These are phyloP conservation scores for Hippophae tibetana DNA, from an alignment of 306 rosid genomes.

Conservation along the genomic window DNA sequence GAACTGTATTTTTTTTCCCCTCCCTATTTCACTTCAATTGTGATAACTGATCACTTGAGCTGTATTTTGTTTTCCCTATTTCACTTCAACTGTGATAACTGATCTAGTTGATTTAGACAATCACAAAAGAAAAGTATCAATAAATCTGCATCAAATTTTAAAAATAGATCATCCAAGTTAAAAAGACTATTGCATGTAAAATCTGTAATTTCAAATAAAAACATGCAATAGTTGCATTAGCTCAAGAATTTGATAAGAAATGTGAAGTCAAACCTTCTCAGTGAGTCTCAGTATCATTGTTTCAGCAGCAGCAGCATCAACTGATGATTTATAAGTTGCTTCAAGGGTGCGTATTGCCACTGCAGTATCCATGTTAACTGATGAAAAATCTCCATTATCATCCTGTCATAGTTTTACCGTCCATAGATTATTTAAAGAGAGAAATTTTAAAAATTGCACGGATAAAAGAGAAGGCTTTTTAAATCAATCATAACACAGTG, in stretches of 20 bases:
- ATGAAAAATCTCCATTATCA: conserved; percentile 86
- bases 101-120: too few relatives aligned
- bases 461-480: too few relatives aligned
- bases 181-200: not conserved
- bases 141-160: too few relatives aligned
- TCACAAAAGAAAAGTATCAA: too few relatives aligned
- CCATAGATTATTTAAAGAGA: conserved; percentile 6
- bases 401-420: conserved; percentile 47
- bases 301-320: conserved; percentile 91
- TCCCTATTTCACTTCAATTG: too few relatives aligned
- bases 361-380: conserved; percentile 98
- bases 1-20: too few relatives aligned
- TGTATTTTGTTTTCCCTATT: too few relatives aligned
- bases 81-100: too few relatives aligned
- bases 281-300: conserved; percentile 78
- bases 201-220: not conserved
- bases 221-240: not conserved
- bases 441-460: conserved; percentile 1
- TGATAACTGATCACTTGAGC: too few relatives aligned
- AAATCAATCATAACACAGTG: not conserved
- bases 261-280: conserved; percentile 47
- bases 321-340: conserved; percentile 92
- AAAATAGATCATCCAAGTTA: too few relatives aligned
- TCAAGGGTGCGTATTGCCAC: conserved; percentile 98
- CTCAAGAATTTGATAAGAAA: not conserved